Conservation (phyloP, 768 basidiomycete genomes). For the Sutorius australiensis region DNA sequence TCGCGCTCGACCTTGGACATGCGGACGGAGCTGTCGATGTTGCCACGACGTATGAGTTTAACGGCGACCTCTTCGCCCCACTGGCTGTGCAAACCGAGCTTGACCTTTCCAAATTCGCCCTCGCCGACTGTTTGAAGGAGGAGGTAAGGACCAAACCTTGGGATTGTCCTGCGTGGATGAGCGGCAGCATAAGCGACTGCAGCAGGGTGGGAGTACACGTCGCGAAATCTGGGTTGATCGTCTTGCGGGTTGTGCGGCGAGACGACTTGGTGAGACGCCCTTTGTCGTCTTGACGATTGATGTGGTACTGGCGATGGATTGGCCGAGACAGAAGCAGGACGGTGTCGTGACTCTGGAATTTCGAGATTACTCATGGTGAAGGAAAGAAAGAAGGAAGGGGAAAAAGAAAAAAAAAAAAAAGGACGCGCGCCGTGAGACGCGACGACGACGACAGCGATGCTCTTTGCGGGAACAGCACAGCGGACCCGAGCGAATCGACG, state of each 20-base stretch:
- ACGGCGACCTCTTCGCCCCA: constrained; percentile 99
- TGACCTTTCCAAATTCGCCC: constrained; percentile 98
- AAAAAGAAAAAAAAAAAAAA: constrained; percentile 19
- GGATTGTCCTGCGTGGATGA: constrained; percentile 81
- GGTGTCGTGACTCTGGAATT: constrained; percentile 45
- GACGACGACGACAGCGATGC: constrained; percentile 12
- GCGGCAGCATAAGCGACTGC: constrained; percentile 79
- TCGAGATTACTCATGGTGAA: constrained; percentile 35
- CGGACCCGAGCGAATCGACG: too few relatives aligned
- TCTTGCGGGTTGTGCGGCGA: constrained; percentile 47
- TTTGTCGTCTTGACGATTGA: constrained; percentile 50
- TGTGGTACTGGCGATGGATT: constrained; percentile 47
- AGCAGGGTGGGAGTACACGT: constrained; percentile 82
- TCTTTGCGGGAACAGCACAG: too few relatives aligned
- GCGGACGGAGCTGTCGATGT: constrained; percentile 78
- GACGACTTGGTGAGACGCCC: constrained; percentile 70
- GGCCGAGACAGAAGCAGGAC: constrained; percentile 60
- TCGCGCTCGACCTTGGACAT: constrained; percentile 97
- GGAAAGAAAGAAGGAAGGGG: background rate
- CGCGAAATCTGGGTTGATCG: constrained; percentile 51
- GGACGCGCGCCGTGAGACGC: constrained; percentile 16
- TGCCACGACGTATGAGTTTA: constrained; percentile 91
- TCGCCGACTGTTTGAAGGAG: constrained; percentile 95
- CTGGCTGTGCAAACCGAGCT: constrained; percentile 88
- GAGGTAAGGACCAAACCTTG: constrained; percentile 93